These are phyloP conservation scores for Piromyces sp. DNA, from an alignment of 192 early-diverging fungal species.

Conservation along the genomic window DNA sequence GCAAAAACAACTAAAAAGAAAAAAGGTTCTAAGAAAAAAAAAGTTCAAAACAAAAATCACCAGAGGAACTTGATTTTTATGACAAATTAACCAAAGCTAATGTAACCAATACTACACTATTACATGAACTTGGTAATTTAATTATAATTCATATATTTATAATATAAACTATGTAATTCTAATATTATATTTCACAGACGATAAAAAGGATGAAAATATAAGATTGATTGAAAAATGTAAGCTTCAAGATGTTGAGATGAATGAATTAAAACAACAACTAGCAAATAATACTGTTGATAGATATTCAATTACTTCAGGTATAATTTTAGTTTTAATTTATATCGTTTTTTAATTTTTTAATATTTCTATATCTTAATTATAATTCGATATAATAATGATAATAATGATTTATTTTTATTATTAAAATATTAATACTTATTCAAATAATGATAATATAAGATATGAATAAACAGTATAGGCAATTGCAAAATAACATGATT, in stretches of 20 bases:
- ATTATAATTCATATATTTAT: constrained; percentile 6
- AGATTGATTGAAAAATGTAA: constrained; percentile 25
- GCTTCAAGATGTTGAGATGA: constrained; percentile 1
- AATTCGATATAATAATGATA: neutral
- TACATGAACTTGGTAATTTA: constrained; percentile 14
- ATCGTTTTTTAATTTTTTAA: too few relatives aligned
- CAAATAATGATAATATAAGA: constrained; percentile 6
- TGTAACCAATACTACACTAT: constrained; percentile 14
- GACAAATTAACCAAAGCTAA: constrained; percentile 21
- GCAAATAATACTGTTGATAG: constrained; percentile 3
- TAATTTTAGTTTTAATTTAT: too few relatives aligned
- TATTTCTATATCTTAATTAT: too few relatives aligned
- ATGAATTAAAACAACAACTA: constrained; percentile 1
- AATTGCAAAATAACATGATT: constrained; percentile 41
- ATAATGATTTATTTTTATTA: neutral
- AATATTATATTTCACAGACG: neutral
- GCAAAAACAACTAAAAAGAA: constrained; percentile 4
- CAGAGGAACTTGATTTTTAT: neutral
- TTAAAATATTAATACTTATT: too few relatives aligned
- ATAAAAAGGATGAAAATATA: constrained; percentile 9
- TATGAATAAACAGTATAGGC: constrained; percentile 39
- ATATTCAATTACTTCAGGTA: constrained; percentile 1
- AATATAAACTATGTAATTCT: constrained; percentile 9
- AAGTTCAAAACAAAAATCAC: neutral
- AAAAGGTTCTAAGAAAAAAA: constrained; percentile 4